phyloP scores from a whole-genome alignment of 164 flowering plant species.

The Houttuynia cordata region DNA sequence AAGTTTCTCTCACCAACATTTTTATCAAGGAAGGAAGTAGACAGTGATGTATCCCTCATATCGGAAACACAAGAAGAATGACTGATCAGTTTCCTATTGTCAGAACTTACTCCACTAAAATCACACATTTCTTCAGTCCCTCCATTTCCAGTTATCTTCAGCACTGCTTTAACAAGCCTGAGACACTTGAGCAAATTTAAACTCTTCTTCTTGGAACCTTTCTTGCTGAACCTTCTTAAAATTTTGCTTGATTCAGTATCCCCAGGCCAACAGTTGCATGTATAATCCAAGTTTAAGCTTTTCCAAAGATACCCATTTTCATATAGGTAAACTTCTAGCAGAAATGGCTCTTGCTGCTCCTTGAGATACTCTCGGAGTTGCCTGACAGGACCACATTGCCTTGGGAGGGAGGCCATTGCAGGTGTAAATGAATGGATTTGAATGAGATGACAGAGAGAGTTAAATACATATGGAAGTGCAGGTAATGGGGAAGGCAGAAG shows the following conservation, averaged over 20 bases:
- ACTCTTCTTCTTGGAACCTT: conserved; percentile 9
- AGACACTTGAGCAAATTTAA: conserved; percentile 13
- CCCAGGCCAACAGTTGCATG: conserved; percentile 6
- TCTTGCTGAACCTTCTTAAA: conserved; percentile 6
- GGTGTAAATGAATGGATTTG: conserved; percentile 1
- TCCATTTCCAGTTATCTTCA: conserved; percentile 17
- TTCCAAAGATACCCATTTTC: conserved; percentile 36
- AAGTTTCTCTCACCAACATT: conserved; percentile 10
- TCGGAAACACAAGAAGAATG: conserved; percentile 1
- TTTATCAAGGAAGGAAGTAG: conserved; percentile 21
- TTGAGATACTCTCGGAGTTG: conserved; percentile 41
- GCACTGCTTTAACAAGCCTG: conserved; percentile 21
- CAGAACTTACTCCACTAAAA: neutral
- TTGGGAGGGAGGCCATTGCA: conserved; percentile 18
- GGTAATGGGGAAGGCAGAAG: conserved; percentile 1
- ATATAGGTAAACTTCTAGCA: conserved; percentile 35
- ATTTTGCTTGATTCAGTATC: conserved; percentile 9
- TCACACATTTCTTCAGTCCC: conserved; percentile 4
- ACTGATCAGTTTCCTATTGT: conserved; percentile 4
- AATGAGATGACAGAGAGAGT: conserved; percentile 3
- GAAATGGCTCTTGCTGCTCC: conserved; percentile 67
- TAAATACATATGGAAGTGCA: neutral
- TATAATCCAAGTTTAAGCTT: conserved; percentile 4
- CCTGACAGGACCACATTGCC: conserved; percentile 12
- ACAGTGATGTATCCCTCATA: conserved; percentile 16